These are phyloP conservation scores for Tricholoma sp. DNA, from an alignment of 768 basidiomycete species.

Conservation along the genomic window DNA sequence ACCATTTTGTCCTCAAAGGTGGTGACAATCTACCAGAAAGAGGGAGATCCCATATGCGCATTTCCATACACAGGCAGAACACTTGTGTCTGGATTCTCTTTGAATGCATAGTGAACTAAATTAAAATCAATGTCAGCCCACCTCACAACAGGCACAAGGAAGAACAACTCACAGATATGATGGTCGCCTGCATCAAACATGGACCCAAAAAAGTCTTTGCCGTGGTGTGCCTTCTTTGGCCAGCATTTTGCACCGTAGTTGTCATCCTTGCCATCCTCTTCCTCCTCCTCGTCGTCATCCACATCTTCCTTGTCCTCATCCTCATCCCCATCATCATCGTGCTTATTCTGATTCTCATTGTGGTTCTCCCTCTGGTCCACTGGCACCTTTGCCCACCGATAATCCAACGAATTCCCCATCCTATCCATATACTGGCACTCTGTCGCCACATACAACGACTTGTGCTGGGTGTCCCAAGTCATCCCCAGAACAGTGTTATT, in stretches of 20 bases:
- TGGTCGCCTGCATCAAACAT: not conserved
- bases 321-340: not conserved
- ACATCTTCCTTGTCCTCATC: not conserved
- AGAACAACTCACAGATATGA: not conserved
- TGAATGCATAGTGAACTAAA: not conserved
- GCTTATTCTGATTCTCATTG: not conserved
- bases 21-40: not conserved
- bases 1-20: too few relatives aligned
- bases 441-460: conserved; percentile 32
- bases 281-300: not conserved
- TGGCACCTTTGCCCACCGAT: conserved; percentile 11
- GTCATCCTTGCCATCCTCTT: not conserved
- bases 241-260: not conserved
- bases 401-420: conserved; percentile 9
- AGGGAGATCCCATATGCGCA: not conserved
- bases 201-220: not conserved
- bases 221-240: not conserved
- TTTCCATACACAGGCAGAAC: not conserved
- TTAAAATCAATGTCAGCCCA: not conserved
- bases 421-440: conserved; percentile 25
- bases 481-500: conserved; percentile 34
- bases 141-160: not conserved
- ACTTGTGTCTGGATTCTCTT: not conserved
- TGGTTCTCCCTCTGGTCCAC: not conserved
- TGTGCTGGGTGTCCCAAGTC: conserved; percentile 27